Base-by-base conservation (phyloP, 805 yeast genomes). In the Grigorovia yakushimaensis region DNA sequence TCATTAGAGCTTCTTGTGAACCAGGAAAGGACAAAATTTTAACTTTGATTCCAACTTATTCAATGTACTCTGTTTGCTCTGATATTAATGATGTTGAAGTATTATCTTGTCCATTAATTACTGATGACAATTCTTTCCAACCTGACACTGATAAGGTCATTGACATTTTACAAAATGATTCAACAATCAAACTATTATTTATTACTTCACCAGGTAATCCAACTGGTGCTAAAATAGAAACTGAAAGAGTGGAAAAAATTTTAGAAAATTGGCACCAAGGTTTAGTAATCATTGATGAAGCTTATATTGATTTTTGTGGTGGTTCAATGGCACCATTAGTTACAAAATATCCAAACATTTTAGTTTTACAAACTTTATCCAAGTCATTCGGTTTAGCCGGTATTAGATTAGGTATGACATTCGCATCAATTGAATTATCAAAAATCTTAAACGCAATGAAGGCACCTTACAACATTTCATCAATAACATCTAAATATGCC, bases 201-300 rank as follows among this genome's bases (percentile, higher is more conserved):
- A 68, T 91, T 51, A 91, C 98, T 15, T 85, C 97, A 1, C 98
- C 98, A 10, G 98, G 98, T 37, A 93, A 93, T 64, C 98, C 98
- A 36, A 91, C 98, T 0, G 96, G 84, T 10, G 75, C 78, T 27
- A 68, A 77, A 42, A 63, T 91, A 41, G 70, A 74, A 18, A 70
- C 73, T 7, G 62, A 61, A 0, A 68, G 77, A 39, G 68, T 88
- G 38, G 68, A 73, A 44, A 60, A 70, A 46, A 58, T 85, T 1
- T 60, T 82, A 46, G 52, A 65, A 3, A 68, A 72, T 39, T 67
- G 67, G 46, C 81, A 87, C 82, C 79, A 81, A 54, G 95, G 94
- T 5, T 66, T 89, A 23, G 77, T 93, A 7, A 83, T 91, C 17
- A 81, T 87, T 1, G 98, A 93, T 66, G 98, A 93, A 66, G 98